Base-by-base conservation (phyloP, 2,329 filamentous ascomycete species). In the Calonectria naviculata region DNA sequence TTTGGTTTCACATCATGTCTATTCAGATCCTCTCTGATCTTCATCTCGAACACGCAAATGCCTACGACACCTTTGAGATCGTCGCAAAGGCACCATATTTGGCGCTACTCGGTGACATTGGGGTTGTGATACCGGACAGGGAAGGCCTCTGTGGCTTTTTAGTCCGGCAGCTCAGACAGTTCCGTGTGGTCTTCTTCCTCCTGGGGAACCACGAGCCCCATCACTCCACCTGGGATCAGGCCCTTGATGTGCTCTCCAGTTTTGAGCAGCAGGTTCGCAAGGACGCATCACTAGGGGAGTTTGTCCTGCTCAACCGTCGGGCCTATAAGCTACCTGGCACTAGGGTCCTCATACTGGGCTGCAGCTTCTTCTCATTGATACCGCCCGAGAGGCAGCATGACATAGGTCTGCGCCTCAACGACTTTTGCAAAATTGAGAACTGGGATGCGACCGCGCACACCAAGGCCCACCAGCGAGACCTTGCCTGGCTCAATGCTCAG, bases 181-280 rank as follows among this genome's bases (percentile, higher is more conserved):
- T 90, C 73, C 77, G 81, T 6, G 77, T 81, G 2, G 86, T 91
- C 1, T 84, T 91, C 46, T 83, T 90, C 34, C 82, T 91, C 0
- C 78, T 86, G 0, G 89, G 89, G 0, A 91, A 91, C 73, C 89
- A 91, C 75, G 89, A 92, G 75, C 82, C 88, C 0, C 90, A 87
- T 72, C 75, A 80, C 54, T 84, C 83, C 5, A 80, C 17, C 44
- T 87, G 85, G 85, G 47, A 74, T 2, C 70, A 76, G 0, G 78
- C 81, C 0, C 76, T 81, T 34, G 34, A 54, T 1, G 71, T 73
- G 1, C 78, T 87, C 17, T 71, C 71, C 29, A 66, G 28, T 0
- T 84, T 85, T 42, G 80, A 84, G 38, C n/a, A 78, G 2, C 58
- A 78, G 0, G 71, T 80, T 4, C 46, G 61, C 7, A 42, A 70